phyloP scores from a whole-genome alignment of 257 asterid species.

The Lithospermum erythrorhizon region DNA sequence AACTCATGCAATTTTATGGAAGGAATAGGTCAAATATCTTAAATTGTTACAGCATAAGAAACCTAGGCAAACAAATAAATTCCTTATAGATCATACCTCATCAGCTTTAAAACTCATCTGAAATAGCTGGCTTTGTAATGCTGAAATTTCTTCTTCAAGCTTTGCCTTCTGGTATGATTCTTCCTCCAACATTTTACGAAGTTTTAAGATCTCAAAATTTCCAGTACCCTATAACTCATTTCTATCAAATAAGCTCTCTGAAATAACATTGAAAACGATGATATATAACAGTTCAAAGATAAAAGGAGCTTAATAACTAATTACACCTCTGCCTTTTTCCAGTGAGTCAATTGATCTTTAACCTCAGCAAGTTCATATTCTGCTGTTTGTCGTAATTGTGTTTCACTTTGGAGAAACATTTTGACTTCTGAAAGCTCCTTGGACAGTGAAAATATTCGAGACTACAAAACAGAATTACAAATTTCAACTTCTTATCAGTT shows the following conservation, averaged over 20 bases:
- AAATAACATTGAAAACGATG: constrained; percentile 8
- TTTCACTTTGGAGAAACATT: constrained; percentile 46
- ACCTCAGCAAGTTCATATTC: constrained; percentile 53
- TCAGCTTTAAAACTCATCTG: constrained; percentile 78
- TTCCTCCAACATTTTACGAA: constrained; percentile 59
- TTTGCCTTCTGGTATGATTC: constrained; percentile 43
- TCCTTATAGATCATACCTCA: constrained; percentile 33
- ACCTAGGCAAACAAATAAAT: not conserved
- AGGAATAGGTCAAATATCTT: not conserved
- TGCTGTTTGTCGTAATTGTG: constrained; percentile 49
- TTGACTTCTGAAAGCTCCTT: constrained; percentile 50
- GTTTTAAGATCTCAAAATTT: constrained; percentile 51
- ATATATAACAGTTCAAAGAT: not conserved
- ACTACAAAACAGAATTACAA: constrained; percentile 24
- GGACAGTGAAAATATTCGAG: constrained; percentile 26
- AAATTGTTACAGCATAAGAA: not conserved
- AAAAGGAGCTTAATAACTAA: not conserved
- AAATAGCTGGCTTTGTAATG: constrained; percentile 50
- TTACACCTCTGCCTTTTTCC: constrained; percentile 60
- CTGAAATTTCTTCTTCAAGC: constrained; percentile 60
- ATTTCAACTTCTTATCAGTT: not conserved
- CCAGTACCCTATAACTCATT: constrained; percentile 36
- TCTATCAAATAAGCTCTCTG: constrained; percentile 13
- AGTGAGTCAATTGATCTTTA: constrained; percentile 39
- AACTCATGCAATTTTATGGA: not conserved